Percentiles rank a stretch among this genome's conserved stretches.
Evolutionary conservation across 257 asterid genomes (phyloP).

Genomic region (Forsythia viridissima): DNA sequence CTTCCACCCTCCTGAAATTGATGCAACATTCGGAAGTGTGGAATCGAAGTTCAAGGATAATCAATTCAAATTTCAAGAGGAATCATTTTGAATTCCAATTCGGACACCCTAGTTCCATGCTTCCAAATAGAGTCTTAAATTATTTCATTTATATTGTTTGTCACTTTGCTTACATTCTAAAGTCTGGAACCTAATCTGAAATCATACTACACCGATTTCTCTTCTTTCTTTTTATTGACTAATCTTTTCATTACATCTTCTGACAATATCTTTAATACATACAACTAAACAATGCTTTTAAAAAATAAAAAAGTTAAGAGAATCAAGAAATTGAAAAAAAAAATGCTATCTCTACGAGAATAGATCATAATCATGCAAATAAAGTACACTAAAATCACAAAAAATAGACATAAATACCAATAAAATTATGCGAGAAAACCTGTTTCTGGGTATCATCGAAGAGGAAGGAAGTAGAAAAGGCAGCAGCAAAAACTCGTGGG

Average conservation of each 20-base stretch:
- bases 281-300: no score
- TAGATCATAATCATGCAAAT: background rate
- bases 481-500: slow-evolving; percentile 37
- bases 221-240: background rate
- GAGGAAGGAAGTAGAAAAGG: slow-evolving; percentile 73
- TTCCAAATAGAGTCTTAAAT: background rate
- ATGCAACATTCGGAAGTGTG: no score
- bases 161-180: background rate
- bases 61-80: background rate
- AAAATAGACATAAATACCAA: background rate
- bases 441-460: slow-evolving; percentile 88
- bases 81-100: background rate
- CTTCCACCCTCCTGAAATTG: background rate
- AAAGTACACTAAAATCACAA: background rate
- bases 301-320: no score
- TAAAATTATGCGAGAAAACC: slow-evolving; percentile 35
- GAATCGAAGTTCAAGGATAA: no score
- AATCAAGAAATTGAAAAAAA: background rate
- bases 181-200: background rate
- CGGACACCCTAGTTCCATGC: background rate
- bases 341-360: background rate
- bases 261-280: background rate
- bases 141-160: background rate
- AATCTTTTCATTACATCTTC: background rate
- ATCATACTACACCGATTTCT: background rate